Percentiles rank a stretch among this genome's conserved stretches.
These are phyloP conservation scores for Rhizodiscina lignyota DNA, from an alignment of 495 filamentous ascomycete species.

Conservation along the genomic window DNA sequence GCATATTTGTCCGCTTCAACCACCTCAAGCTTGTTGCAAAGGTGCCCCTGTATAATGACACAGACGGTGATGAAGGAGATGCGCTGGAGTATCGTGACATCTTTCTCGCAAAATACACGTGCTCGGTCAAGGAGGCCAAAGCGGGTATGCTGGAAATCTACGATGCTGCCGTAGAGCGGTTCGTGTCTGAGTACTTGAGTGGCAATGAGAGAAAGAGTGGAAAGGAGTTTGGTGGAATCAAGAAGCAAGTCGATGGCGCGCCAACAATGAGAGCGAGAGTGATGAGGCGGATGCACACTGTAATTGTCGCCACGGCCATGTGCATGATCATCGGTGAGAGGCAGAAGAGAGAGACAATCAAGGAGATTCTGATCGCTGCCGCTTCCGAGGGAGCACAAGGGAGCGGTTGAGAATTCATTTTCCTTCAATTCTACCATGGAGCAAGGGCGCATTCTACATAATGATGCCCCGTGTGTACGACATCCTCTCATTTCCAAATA, in stretches of 20 bases:
- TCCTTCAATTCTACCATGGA: too few species aligned
- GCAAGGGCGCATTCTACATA: too few species aligned
- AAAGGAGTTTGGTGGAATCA: background rate
- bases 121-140: conserved; percentile 5
- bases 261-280: conserved; percentile 1
- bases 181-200: conserved; percentile 4
- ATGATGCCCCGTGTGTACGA: too few species aligned
- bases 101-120: conserved; percentile 9
- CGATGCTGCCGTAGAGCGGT: conserved; percentile 6
- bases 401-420: background rate
- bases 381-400: conserved; percentile 2
- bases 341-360: conserved; percentile 12
- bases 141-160: conserved; percentile 7
- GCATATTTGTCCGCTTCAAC: background rate
- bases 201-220: too few species aligned
- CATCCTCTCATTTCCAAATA: too few species aligned
- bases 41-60: background rate
- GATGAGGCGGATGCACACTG: conserved; percentile 7
- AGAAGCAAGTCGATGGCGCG: background rate
- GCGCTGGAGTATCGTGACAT: conserved; percentile 2
- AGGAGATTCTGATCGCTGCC: conserved; percentile 3
- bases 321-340: conserved; percentile 15
- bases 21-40: conserved; percentile 4
- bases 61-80: background rate
- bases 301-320: conserved; percentile 14